Evolutionary conservation across 805 yeast genomes (phyloP).

Genomic region (Spathaspora hagerdaliae): DNA sequence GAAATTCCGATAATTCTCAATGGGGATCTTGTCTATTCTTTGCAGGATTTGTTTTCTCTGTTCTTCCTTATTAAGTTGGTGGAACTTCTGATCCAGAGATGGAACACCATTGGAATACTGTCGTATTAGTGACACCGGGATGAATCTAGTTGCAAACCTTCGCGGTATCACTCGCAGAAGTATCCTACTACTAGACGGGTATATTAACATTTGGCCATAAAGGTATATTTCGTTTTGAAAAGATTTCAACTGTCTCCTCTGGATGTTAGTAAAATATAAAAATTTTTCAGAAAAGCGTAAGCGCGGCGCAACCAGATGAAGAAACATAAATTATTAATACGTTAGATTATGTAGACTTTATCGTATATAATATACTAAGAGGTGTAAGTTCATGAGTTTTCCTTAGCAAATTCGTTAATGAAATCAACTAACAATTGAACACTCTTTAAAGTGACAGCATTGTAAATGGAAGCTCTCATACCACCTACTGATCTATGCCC

Average conservation of each 20-base stretch:
- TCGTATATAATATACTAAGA: not conserved
- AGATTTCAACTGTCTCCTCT: too few relatives aligned
- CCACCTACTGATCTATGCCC: constrained; percentile 99
- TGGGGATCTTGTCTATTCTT: constrained; percentile 74
- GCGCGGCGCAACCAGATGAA: too few relatives aligned
- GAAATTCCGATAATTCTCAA: constrained; percentile 80
- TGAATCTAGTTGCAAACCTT: not conserved
- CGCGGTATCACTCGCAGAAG: not conserved
- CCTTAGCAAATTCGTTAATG: constrained; percentile 56
- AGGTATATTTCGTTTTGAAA: too few relatives aligned
- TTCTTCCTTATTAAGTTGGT: constrained; percentile 28
- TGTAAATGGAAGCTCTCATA: constrained; percentile 87
- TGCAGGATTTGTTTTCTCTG: constrained; percentile 38
- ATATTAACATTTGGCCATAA: not conserved
- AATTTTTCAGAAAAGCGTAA: too few relatives aligned
- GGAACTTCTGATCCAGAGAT: constrained; percentile 19
- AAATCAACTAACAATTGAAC: constrained; percentile 55
- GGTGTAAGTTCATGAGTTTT: constrained; percentile 11
- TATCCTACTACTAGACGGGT: not conserved
- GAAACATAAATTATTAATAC: too few relatives aligned
- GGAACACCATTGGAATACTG: not conserved
- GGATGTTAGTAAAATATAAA: too few relatives aligned
- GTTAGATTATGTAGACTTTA: too few relatives aligned
- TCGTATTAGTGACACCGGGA: not conserved
- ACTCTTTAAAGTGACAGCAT: constrained; percentile 70